Evolutionary conservation across 352 stramenopile species (phyloP), one percentile per base, ranked within the genome.

Genomic region (Blastocystis hominis): DNA sequence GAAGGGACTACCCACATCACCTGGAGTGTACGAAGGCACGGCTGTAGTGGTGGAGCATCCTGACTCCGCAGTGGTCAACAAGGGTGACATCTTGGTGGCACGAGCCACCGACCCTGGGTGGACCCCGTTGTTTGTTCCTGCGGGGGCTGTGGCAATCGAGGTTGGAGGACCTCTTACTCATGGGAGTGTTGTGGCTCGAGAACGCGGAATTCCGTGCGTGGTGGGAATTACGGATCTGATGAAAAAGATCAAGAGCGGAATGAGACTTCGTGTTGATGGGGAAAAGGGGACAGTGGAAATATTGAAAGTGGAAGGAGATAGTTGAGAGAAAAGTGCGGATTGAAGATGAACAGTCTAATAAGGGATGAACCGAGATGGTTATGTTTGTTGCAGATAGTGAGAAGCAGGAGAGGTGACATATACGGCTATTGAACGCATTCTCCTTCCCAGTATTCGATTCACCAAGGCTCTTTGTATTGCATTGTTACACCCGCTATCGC

Each of bases 181-280:
- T 47, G 87, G 80, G 13, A 63, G 69, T 17, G 56, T 89, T 15
- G 77, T 89, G 24, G 87, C 87, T 17, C 34, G 68, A 9, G 87
- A 89, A 34, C 88, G 88, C 34, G 87, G 87, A 9, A 89, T 89
- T 34, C 87, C 87, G 56, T 75, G 78, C 17, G 69, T 89, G 30
- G 76, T 89, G 30, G 36, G 50, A 1, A 40, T 89, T 7, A 40
- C 64, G 50, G 38, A 56, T 20, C 36, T 69, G 30, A 89, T 68
- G 17, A 36, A 88, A 55, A 70, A 75, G 55, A 38, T 89, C 3
- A 66, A 75, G 66, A 88, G 20, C 6, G 86, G 86, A 24, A 66
- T 86, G 70, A 38, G 59, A n/a, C 56, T 89, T 36, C 55, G 75
- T 34, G 86, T 89, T 3, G 86, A 89, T 64, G 86, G 86, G 40